Evolutionary conservation across 495 filamentous ascomycete species (phyloP), one percentile per base, ranked within the genome.

Genomic region (Tirmania nivea): DNA sequence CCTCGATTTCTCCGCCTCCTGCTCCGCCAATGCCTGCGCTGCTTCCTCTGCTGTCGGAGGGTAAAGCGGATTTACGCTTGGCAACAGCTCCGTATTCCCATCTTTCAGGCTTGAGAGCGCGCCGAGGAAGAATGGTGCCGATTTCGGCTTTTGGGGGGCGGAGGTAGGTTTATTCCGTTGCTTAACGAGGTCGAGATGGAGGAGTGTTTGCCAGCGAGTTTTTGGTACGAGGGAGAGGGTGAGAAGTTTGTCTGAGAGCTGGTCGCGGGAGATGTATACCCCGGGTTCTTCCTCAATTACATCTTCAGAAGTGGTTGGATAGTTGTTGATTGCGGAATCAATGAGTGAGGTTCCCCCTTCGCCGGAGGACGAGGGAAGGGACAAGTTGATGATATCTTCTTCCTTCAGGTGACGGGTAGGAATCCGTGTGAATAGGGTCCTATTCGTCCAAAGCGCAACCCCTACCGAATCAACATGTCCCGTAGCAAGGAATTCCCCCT

Each of bases 51-150:
- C 34, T 19, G 63, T 48, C 7, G 49, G 50, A 12, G 53, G 49
- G 2, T 50, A 11, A 17, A 61, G 50, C n/a, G 55, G 48, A 25
- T 49, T 17, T n/a, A 35, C 56, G 8, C 52, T 50, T 42, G 56
- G 12, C 2, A 49, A 4, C 63, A 57, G 35, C 65, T 59, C 12
- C 68, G 52, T 0, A 61, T 35, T 34, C 66, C 58, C 39, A 45
- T 45, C 39, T 8, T 45, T 45, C 6, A 68, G 58, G 9, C 68
- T 70, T 4, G 70, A 68, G 10, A 84, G 67, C 1, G 84, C 81
- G 10, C 87, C 84, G 12, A 99, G 72, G 71, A 96, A 99, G 69
- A 99, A 99, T 1, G 90, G 90, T 0, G 90, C 87, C 62, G 90
- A 94, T 63, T 94, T 83, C 4, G 92, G 90, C 3, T 77, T 74